These are phyloP conservation scores for Stagonosporopsis chrysanthemi DNA, from an alignment of 2,329 filamentous ascomycete genomes.

Conservation along the genomic window DNA sequence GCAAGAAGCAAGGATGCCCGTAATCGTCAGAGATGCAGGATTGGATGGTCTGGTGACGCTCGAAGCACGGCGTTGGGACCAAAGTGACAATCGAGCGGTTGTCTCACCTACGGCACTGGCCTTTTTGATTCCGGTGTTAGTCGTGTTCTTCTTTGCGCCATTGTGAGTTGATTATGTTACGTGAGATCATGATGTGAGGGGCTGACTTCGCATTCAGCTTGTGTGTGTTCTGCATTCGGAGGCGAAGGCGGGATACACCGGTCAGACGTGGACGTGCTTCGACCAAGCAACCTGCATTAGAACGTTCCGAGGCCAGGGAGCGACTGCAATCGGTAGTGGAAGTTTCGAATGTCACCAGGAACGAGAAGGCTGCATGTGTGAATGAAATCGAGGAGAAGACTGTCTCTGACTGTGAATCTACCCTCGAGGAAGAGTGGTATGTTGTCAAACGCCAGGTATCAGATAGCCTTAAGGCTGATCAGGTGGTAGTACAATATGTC, in stretches of 20 bases:
- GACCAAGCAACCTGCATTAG: conserved; percentile 27
- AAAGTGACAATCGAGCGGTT: conserved; percentile 19
- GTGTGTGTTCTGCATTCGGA: conserved; percentile 34
- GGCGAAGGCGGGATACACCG: conserved; percentile 17
- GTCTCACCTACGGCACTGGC: conserved; percentile 40
- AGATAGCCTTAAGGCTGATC: conserved; percentile 12
- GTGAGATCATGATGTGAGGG: background rate
- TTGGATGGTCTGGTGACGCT: conserved; percentile 1
- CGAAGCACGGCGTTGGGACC: conserved; percentile 13
- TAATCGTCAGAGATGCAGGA: conserved; percentile 4
- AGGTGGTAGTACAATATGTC: conserved; percentile 41
- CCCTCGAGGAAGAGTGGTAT: conserved; percentile 40
- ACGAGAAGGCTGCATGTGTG: conserved; percentile 10
- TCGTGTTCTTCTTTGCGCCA: conserved; percentile 38
- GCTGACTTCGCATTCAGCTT: conserved; percentile 22
- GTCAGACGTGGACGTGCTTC: conserved; percentile 3
- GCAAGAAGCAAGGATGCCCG: conserved; percentile 18
- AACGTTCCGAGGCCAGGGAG: conserved; percentile 33
- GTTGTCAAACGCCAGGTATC: no score
- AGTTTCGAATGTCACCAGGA: conserved; percentile 15
- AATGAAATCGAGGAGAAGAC: conserved; percentile 5
- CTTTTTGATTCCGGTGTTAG: conserved; percentile 40
- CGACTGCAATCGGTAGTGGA: conserved; percentile 34
- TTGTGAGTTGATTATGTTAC: conserved; percentile 32
- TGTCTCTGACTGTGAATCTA: conserved; percentile 24